phyloP scores from a whole-genome alignment of 495 filamentous ascomycete genomes.

The Darksidea phi region DNA sequence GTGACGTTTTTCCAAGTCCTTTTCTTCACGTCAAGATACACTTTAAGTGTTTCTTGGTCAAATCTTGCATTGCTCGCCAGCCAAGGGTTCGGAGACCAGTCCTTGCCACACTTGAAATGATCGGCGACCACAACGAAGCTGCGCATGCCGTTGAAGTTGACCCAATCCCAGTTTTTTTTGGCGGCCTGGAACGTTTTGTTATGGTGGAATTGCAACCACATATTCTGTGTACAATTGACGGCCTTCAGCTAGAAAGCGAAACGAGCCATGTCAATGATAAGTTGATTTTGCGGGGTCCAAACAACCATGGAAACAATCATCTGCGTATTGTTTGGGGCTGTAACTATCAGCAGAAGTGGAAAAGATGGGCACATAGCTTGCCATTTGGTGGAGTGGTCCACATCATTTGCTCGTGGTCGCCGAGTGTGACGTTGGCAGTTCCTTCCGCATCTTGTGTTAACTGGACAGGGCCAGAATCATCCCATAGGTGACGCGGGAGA shows the following conservation, averaged over 20 bases:
- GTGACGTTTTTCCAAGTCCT: constrained; percentile 8
- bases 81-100: constrained; percentile 7
- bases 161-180: constrained; percentile 12
- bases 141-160: constrained; percentile 15
- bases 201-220: not conserved
- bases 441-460: not conserved
- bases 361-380: not conserved
- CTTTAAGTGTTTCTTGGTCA: not conserved
- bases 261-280: constrained; percentile 1
- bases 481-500: not conserved
- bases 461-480: not conserved
- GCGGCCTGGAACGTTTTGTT: not conserved
- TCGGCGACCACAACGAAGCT: constrained; percentile 5
- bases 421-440: not conserved
- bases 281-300: not conserved
- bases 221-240: constrained; percentile 1
- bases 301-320: not conserved
- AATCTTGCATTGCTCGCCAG: not conserved
- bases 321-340: not conserved
- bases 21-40: not conserved
- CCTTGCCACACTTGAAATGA: constrained; percentile 5
- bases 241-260: not conserved
- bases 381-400: not conserved
- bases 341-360: not conserved
- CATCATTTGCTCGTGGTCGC: not conserved